Evolutionary conservation across 306 rosid species (phyloP).

Genomic region (Cucurbita argyrosperma): DNA sequence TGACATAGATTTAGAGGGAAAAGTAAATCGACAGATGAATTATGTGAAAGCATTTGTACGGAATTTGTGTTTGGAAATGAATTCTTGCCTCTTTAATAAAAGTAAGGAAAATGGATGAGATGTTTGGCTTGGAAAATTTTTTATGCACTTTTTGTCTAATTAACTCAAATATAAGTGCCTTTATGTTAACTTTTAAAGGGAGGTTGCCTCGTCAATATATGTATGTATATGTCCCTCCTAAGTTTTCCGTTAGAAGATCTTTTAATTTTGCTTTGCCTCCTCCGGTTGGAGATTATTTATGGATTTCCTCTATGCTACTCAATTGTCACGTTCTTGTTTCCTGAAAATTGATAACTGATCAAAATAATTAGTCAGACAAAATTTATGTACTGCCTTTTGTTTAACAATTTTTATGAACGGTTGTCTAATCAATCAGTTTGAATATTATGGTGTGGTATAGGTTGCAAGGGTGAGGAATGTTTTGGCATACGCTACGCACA

Average conservation of each 20-base stretch:
- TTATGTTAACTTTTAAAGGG: not conserved
- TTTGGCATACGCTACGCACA: slow-evolving; percentile 81
- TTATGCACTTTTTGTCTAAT: not conserved
- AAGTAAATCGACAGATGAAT: not conserved
- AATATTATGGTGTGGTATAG: slow-evolving; percentile 24
- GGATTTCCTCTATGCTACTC: not conserved
- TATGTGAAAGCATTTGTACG: not conserved
- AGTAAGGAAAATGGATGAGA: not conserved
- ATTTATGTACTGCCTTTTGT: not conserved
- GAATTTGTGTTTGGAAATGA: not conserved
- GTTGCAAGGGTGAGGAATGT: slow-evolving; percentile 93
- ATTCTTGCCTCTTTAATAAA: not conserved
- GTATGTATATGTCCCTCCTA: not conserved
- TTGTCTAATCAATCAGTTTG: slow-evolving; percentile 6
- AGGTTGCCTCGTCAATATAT: not conserved
- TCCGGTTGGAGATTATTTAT: not conserved
- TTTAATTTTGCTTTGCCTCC: not conserved
- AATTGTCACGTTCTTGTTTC: not conserved
- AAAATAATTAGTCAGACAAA: not conserved
- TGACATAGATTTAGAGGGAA: not conserved
- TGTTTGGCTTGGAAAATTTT: not conserved
- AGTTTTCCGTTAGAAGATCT: not conserved
- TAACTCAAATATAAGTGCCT: not conserved
- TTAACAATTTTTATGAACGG: not conserved
- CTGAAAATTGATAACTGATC: not conserved